phyloP scores from a whole-genome alignment of 2,329 filamentous ascomycete genomes.

The Fonsecaea monophora region DNA sequence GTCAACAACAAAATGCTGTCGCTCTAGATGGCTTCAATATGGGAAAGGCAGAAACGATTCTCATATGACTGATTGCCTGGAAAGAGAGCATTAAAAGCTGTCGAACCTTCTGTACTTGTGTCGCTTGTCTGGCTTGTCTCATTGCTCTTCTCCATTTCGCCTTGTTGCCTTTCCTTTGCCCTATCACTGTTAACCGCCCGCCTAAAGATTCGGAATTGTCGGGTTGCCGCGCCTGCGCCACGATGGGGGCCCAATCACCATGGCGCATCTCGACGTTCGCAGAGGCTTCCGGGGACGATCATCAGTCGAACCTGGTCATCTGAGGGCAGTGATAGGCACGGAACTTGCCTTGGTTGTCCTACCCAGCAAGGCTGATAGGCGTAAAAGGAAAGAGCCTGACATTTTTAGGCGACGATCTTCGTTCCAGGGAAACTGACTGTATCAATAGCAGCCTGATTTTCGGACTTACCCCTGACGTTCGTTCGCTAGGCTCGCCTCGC shows the following conservation, averaged over 20 bases:
- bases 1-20: not conserved
- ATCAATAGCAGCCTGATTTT: not conserved
- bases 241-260: constrained; percentile 26
- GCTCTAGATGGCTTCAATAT: not conserved
- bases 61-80: not conserved
- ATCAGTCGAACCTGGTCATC: not conserved
- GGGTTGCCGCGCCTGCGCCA: constrained; percentile 22
- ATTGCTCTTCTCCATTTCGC: constrained; percentile 2
- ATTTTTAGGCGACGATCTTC: constrained; percentile 1
- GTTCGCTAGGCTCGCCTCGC: not conserved
- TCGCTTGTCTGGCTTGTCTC: not conserved
- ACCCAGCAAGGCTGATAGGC: not conserved
- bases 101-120: not conserved
- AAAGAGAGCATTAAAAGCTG: not conserved
- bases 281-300: not conserved
- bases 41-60: not conserved
- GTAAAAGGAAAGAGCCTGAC: not conserved
- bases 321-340: constrained; percentile 8
- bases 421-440: not conserved
- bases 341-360: not conserved
- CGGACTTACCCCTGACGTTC: not conserved
- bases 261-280: not conserved
- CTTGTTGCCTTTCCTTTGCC: constrained; percentile 6
- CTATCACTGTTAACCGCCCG: constrained; percentile 7
- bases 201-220: constrained; percentile 6